A percentile compares a stretch with the other conserved stretches of the same genome.
These are phyloP conservation scores for Solanum virginianum DNA, from an alignment of 257 asterid genomes.

Conservation along the genomic window DNA sequence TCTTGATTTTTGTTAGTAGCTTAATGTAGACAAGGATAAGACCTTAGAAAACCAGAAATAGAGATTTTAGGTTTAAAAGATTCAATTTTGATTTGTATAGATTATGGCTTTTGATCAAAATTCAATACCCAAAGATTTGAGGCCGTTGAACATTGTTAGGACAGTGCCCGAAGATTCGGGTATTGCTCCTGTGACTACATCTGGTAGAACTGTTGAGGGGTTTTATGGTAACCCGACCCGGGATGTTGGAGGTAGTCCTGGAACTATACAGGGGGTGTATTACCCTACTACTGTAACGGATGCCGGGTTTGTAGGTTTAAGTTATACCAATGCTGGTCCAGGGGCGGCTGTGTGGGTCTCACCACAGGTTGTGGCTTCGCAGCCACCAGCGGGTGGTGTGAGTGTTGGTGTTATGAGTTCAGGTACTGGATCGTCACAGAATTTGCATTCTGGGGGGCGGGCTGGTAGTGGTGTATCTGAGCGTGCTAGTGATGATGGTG, in stretches of 20 bases:
- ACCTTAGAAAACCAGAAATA: neutral
- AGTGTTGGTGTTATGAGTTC: slow-evolving; percentile 23
- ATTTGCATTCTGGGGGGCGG: slow-evolving; percentile 19
- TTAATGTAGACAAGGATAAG: neutral
- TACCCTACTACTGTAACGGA: slow-evolving; percentile 42
- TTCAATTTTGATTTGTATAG: neutral
- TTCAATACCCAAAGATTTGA: slow-evolving; percentile 60
- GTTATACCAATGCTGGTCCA: slow-evolving; percentile 31
- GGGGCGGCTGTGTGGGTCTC: slow-evolving; percentile 63
- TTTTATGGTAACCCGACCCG: slow-evolving; percentile 36
- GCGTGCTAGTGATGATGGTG: slow-evolving; percentile 56
- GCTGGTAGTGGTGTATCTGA: slow-evolving; percentile 35
- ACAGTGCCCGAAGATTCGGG: slow-evolving; percentile 51
- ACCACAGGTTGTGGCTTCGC: slow-evolving; percentile 39
- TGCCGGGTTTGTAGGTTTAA: slow-evolving; percentile 40
- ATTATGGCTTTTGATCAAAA: slow-evolving; percentile 82
- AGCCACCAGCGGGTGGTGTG: slow-evolving; percentile 15
- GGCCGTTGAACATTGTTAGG: slow-evolving; percentile 56
- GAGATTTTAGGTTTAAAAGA: neutral
- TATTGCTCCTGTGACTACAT: slow-evolving; percentile 40
- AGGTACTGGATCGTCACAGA: slow-evolving; percentile 16
- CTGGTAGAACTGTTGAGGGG: slow-evolving; percentile 57
- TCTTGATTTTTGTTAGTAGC: neutral
- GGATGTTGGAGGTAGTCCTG: slow-evolving; percentile 36
- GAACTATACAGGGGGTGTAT: slow-evolving; percentile 40